These are phyloP conservation scores for Solanum dulcamara DNA, from an alignment of 257 asterid genomes.

Conservation along the genomic window DNA sequence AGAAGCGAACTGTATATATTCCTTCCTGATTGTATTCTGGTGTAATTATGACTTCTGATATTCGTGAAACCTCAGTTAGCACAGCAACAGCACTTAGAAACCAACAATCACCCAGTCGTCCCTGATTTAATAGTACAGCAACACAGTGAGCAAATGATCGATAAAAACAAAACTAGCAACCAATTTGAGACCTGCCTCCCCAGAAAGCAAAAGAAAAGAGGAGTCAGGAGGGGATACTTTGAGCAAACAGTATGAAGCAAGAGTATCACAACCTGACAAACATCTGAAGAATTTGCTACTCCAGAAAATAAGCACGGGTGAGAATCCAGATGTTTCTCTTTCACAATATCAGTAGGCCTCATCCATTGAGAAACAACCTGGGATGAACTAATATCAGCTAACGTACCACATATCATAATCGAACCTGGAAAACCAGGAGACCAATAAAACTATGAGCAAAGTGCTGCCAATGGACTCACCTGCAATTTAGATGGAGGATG, in stretches of 20 bases:
- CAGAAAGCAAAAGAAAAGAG: not conserved
- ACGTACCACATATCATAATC: not conserved
- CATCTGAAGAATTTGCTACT: slow-evolving; percentile 91
- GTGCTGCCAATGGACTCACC: slow-evolving; percentile 25
- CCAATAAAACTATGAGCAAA: not conserved
- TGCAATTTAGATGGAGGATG: slow-evolving; percentile 82
- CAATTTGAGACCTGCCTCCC: not conserved
- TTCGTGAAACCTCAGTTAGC: slow-evolving; percentile 80
- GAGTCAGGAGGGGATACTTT: not conserved
- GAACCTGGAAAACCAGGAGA: not conserved
- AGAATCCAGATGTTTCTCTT: slow-evolving; percentile 60
- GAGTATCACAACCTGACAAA: slow-evolving; percentile 73
- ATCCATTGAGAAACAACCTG: slow-evolving; percentile 91
- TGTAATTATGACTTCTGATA: slow-evolving; percentile 92
- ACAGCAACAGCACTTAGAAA: slow-evolving; percentile 99
- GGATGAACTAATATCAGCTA: slow-evolving; percentile 4
- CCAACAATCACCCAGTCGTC: slow-evolving; percentile 99
- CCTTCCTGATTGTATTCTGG: slow-evolving; percentile 93
- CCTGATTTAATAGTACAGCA: slow-evolving; percentile 41
- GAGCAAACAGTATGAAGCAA: not conserved
- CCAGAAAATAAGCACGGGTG: slow-evolving; percentile 82
- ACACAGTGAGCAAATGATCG: slow-evolving; percentile 1
- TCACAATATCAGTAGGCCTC: slow-evolving; percentile 84
- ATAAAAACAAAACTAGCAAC: not conserved
- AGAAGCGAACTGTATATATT: slow-evolving; percentile 90